Base-by-base conservation (phyloP, 331 rosid species). In the Pyrus hybrid region DNA sequence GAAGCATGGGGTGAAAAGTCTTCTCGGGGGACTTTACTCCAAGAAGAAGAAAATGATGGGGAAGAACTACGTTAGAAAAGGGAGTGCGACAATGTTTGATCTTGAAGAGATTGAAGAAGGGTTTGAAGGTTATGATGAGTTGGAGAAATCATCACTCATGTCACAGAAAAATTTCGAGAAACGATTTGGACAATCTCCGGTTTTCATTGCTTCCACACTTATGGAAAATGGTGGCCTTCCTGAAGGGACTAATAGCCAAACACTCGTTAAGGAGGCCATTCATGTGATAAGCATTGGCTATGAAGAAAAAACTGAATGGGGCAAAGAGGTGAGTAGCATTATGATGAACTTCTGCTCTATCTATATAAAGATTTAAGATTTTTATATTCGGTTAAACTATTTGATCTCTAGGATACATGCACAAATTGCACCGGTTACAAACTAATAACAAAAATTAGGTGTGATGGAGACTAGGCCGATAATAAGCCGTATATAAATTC, bases 221-320 rank as follows among this genome's bases (percentile, higher is more conserved):
- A 87, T 82, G 87, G 97, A 87, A 81, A 86, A 89, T 67, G 93
- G 96, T 65, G 97, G 99, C 49, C 85, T 90, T 73, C 91, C 89
- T n/a, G 90, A 89, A 77, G 96, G 95, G 60, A 83, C 86, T 54
- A 90, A 80, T 51, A 76, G 83, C 64, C 47, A 81, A 30, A 66
- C 88, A 56, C 90, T 89, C 18, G 80, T 92, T n/a, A 94, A 92
- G 83, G 97, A 92, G 86, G 97, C 99, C 76, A 86, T 94, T 80
- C 97, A 90, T 86, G 99, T 94, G 41, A 90, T 94, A 72, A 87
- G 97, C 65, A 80, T 90, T 84, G 99, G 96, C 51, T 94, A 94
- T 81, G 97, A 94, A 87, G 96, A 92, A 84, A 94, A 88, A 86
- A 92, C 99, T 23, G 92, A 88, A 79, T 94, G 99, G 99, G 99